phyloP scores from a whole-genome alignment of 75 land plant genomes.

The Selaginella tamariscina region DNA sequence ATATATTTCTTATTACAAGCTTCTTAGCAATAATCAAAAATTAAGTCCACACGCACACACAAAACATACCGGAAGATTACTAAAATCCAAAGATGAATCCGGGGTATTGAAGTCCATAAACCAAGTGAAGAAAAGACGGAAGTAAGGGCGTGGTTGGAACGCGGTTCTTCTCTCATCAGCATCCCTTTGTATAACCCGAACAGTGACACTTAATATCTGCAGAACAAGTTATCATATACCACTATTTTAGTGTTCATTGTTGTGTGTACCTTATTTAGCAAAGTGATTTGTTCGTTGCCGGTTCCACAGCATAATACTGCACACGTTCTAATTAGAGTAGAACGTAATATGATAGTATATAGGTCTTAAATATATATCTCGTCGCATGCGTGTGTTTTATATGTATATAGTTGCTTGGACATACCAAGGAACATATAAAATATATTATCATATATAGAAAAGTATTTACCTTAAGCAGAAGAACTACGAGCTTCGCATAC shows the following conservation, averaged over 20 bases:
- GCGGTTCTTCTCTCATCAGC: conserved; percentile 69
- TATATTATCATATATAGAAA: too few relatives aligned
- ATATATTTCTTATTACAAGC: too few relatives aligned
- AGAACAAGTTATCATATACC: neutral
- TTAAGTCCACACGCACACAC: too few relatives aligned
- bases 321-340: too few relatives aligned
- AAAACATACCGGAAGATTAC: conserved; percentile 64
- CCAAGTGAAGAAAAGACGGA: conserved; percentile 72
- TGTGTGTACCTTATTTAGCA: conserved; percentile 74
- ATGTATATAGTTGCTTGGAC: too few relatives aligned
- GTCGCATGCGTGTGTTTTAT: too few relatives aligned
- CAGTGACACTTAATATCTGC: conserved; percentile 66
- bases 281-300: conserved; percentile 47
- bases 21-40: too few relatives aligned
- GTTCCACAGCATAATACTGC: conserved; percentile 55
- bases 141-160: conserved; percentile 93
- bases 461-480: conserved; percentile 73
- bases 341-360: too few relatives aligned
- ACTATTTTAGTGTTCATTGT: neutral
- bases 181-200: conserved; percentile 65
- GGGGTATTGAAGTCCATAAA: conserved; percentile 59
- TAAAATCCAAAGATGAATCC: conserved; percentile 63
- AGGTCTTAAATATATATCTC: too few relatives aligned
- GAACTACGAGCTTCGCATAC: conserved; percentile 65
- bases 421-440: too few relatives aligned